Evolutionary conservation across 2,329 filamentous ascomycete genomes (phyloP), one percentile per base, ranked within the genome.

Genomic region (Colletotrichum nymphaeae): DNA sequence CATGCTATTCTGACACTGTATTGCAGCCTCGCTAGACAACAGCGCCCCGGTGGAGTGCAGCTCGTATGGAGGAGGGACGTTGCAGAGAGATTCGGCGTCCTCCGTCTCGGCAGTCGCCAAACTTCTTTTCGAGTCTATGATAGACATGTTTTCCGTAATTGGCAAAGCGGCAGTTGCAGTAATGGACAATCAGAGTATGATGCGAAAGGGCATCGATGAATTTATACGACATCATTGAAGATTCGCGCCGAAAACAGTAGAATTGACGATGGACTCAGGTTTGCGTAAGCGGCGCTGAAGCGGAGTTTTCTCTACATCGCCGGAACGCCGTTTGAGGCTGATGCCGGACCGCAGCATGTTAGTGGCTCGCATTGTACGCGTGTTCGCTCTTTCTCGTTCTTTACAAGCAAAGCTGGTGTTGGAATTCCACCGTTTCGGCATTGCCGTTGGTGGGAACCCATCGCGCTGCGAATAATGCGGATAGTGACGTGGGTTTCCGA

Each of bases 21-120:
- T n/a, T 8, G 52, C 30, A 19, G 63, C 30, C 3, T 37, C 57
- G 30, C 72, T 71, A 19, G 67, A 69, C 4, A 67, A 52, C 4
- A 74, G 49, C 2, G 49, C n/a, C 14, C 72, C 72, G 4, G 67
- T 60, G 11, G 67, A 74, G 30, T 67, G 72, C 35, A 71, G 28
- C 52, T 74, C 72, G 24, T 70, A 69, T 0, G 67, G 60, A 11
- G 67, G 63, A 4, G 72, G 57, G 24, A 16, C 24, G 12, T 49
- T n/a, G 24, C 24, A 37, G 5, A 64, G 9, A 1, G 26, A 64
- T 24, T 69, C 59, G 12, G 30, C 35, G 9, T 59, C n/a, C 14
- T 58, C 49, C 19, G 55, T 8, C 8, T 55, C 58, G 14, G 1
- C 5, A 62, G n/a, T 11, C 7, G 2, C 5, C 19, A 55, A 5